phyloP scores from a whole-genome alignment of 108 stramenopile genomes.

The Skeletonema grethae region DNA sequence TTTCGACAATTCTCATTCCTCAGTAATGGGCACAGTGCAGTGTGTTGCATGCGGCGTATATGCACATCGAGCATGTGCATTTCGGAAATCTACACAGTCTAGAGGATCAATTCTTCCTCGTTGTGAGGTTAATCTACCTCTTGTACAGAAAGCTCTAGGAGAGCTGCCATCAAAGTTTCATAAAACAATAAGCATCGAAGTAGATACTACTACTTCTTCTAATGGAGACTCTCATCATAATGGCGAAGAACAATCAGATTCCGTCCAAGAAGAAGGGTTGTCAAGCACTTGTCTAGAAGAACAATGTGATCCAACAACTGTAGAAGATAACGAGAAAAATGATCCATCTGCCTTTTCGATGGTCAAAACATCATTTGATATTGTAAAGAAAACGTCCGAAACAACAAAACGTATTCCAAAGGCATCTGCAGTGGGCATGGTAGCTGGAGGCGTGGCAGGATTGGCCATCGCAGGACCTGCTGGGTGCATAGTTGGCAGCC shows the following conservation, averaged over 20 bases:
- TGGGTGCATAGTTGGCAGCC: constrained; percentile 44
- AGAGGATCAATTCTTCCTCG: background rate
- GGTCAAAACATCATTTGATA: constrained; percentile 34
- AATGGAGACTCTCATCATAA: background rate
- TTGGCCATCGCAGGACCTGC: constrained; percentile 68
- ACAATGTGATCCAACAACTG: background rate
- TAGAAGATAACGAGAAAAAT: constrained; percentile 6
- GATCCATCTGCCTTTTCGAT: background rate
- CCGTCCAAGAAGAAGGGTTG: constrained; percentile 10
- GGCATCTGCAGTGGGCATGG: constrained; percentile 47
- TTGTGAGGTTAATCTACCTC: constrained; percentile 32
- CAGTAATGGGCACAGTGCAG: constrained; percentile 44
- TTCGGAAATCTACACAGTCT: constrained; percentile 9
- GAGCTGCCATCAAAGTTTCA: background rate
- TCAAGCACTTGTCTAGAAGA: constrained; percentile 1
- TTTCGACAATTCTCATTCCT: background rate
- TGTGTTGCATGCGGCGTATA: constrained; percentile 73
- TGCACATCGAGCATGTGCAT: constrained; percentile 77
- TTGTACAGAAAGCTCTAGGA: constrained; percentile 20
- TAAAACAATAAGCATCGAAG: constrained; percentile 3
- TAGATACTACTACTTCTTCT: background rate
- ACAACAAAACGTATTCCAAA: constrained; percentile 38
- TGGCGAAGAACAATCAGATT: constrained; percentile 1
- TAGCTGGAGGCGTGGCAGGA: constrained; percentile 74
- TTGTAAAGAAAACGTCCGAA: constrained; percentile 37